A percentile compares a stretch with the other conserved stretches of the same genome.
phyloP scores from a whole-genome alignment of 1,139 yeast genomes.

The Yamadazyma taylorii region DNA sequence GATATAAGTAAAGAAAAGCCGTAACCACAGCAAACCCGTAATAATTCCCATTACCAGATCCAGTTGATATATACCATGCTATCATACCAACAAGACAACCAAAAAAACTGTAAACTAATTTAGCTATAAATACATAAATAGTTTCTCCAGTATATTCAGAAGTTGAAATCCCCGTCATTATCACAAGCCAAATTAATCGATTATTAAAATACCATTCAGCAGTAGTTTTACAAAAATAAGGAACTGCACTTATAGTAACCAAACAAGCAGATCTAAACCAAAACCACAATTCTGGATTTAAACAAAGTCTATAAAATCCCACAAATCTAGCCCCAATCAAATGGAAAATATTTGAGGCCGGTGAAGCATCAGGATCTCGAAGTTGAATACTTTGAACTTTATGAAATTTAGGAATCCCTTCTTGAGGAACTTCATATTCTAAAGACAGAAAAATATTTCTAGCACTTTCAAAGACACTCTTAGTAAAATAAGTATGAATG shows the following conservation, averaged over 20 bases:
- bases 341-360: conserved; percentile 26
- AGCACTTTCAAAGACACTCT: conserved; percentile 16
- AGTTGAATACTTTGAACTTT: conserved; percentile 7
- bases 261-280: conserved; percentile 31
- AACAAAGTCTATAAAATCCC: conserved; percentile 17
- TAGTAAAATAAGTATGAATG: conserved; percentile 24
- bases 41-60: conserved; percentile 31
- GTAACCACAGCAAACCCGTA: conserved; percentile 35
- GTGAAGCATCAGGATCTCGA: conserved; percentile 31
- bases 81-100: conserved; percentile 36
- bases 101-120: conserved; percentile 28
- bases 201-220: conserved; percentile 32
- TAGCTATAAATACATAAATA: conserved; percentile 28
- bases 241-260: conserved; percentile 26
- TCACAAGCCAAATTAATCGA: conserved; percentile 35
- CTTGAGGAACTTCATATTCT: conserved; percentile 14
- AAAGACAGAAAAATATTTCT: conserved; percentile 14
- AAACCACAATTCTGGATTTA: conserved; percentile 30
- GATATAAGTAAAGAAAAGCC: conserved; percentile 25
- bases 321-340: conserved; percentile 20
- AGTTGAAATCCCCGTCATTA: conserved; percentile 35
- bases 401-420: conserved; percentile 10
- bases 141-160: conserved; percentile 37
- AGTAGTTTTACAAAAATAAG: conserved; percentile 30
- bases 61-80: conserved; percentile 39